Evolutionary conservation across 2,329 filamentous ascomycete species (phyloP), one percentile per base, ranked within the genome.

Genomic region (Stachybotrys echinatus): DNA sequence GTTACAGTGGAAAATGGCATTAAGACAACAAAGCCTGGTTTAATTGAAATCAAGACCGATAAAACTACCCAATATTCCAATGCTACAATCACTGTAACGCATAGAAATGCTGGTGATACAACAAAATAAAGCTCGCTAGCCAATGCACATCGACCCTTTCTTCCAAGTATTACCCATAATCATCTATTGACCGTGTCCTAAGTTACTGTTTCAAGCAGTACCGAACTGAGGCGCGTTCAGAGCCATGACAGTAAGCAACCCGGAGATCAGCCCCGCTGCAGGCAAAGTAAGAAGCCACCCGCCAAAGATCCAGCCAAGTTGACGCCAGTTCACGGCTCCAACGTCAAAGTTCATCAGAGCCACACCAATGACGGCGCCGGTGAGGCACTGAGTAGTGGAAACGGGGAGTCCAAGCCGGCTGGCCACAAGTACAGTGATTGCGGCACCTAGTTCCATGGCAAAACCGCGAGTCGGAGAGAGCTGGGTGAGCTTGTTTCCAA

Each of bases 401-500:
- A 64, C 55, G 20, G 61, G 61, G 4, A 63, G 55, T 12, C 52
- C 53, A 5, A 61, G 54, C 6, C 56, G 48, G 19, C 52, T 58
- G 12, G 58, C 55, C 6, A 60, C 31, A 19, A 61, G 34, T 14
- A 62, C 56, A n/a, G 60, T 62, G 50, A 73, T 63, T 43, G 69
- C 70, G 12, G 67, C 66, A 10, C 67, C 69, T 2, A 73, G 59
- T 54, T 73, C 70, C 61, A 68, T 66, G 44, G 63, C 54, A 55
- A 60, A 68, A 21, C 67, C 67, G 46, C 67, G 57, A 2, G 63
- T 64, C 3, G 69, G 70, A 1, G 59, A 64, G 51, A 69, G 59
- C 52, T 70, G 65, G 1, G 69, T 73, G 55, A 73, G 65, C 52
- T 66, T 65, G 59, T 73, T 72, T 17, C 70, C 70, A 14, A 73